phyloP scores from a whole-genome alignment of 2,329 filamentous ascomycete species.

The Daldinia sp. region DNA sequence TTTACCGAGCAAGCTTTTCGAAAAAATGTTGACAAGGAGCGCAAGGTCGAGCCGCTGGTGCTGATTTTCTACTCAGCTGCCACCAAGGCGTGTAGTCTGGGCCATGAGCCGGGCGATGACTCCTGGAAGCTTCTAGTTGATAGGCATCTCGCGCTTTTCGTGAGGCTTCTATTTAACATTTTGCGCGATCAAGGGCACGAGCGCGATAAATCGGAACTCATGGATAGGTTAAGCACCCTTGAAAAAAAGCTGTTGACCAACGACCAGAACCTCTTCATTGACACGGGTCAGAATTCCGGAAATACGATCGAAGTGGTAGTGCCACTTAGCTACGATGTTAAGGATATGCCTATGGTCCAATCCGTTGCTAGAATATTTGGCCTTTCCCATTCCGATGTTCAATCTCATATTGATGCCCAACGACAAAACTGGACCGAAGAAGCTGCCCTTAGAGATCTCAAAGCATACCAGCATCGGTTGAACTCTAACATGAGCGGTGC shows the following conservation, averaged over 20 bases:
- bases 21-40: constrained; percentile 92
- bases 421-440: constrained; percentile 89
- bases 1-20: constrained; percentile 91
- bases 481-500: constrained; percentile 83
- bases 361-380: constrained; percentile 89
- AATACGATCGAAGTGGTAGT: constrained; percentile 83
- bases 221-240: constrained; percentile 80
- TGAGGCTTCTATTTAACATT: constrained; percentile 84
- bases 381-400: constrained; percentile 80
- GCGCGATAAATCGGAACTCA: constrained; percentile 86
- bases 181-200: constrained; percentile 87
- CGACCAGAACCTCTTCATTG: constrained; percentile 85
- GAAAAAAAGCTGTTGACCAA: constrained; percentile 95
- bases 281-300: constrained; percentile 68
- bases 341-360: constrained; percentile 95
- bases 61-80: constrained; percentile 97
- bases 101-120: constrained; percentile 82
- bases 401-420: constrained; percentile 87
- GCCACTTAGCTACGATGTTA: constrained; percentile 90
- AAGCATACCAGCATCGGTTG: constrained; percentile 90
- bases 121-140: constrained; percentile 93
- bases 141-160: constrained; percentile 92
- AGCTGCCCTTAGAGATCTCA: constrained; percentile 89
- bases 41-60: constrained; percentile 90
- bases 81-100: constrained; percentile 84